phyloP scores from a whole-genome alignment of 2,329 filamentous ascomycete species.

The Arthrobotrys musiformis region DNA sequence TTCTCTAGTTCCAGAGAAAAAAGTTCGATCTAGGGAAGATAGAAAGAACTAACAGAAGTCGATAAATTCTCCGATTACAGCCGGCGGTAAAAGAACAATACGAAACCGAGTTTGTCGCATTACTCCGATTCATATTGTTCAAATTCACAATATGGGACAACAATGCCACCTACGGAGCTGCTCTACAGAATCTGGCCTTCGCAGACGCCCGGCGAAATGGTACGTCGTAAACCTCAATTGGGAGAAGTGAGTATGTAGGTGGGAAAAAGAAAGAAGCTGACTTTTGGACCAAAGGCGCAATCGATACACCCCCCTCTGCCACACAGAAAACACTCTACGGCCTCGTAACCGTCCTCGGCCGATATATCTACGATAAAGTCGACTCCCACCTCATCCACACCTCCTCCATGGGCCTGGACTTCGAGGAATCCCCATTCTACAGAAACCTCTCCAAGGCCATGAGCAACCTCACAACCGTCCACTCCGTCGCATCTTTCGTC shows the following conservation, averaged over 20 bases:
- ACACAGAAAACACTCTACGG: slow-evolving; percentile 89
- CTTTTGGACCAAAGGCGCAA: slow-evolving; percentile 64
- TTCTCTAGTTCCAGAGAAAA: no score
- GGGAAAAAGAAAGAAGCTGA: not conserved
- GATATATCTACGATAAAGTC: slow-evolving; percentile 73
- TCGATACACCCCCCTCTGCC: slow-evolving; percentile 76
- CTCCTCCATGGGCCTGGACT: slow-evolving; percentile 33
- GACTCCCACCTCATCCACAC: slow-evolving; percentile 53
- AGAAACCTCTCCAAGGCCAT: slow-evolving; percentile 75
- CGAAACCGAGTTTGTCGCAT: slow-evolving; percentile 76
- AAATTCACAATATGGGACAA: slow-evolving; percentile 98
- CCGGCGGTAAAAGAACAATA: slow-evolving; percentile 58
- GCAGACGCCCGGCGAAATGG: slow-evolving; percentile 76
- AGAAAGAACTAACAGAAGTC: no score
- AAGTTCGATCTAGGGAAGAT: no score
- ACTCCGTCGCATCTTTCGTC: slow-evolving; percentile 81
- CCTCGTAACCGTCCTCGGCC: slow-evolving; percentile 82
- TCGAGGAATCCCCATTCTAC: slow-evolving; percentile 63
- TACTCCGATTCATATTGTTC: slow-evolving; percentile 81
- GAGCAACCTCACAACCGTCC: slow-evolving; percentile 74
- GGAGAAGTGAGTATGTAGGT: not conserved
- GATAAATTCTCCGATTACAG: slow-evolving; percentile 1
- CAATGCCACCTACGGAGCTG: slow-evolving; percentile 91
- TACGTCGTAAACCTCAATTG: not conserved
- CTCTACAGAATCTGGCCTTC: slow-evolving; percentile 89